Evolutionary conservation across 768 basidiomycete species (phyloP), one percentile per base, ranked within the genome.

Genomic region (Xerocomellus intermedius): DNA sequence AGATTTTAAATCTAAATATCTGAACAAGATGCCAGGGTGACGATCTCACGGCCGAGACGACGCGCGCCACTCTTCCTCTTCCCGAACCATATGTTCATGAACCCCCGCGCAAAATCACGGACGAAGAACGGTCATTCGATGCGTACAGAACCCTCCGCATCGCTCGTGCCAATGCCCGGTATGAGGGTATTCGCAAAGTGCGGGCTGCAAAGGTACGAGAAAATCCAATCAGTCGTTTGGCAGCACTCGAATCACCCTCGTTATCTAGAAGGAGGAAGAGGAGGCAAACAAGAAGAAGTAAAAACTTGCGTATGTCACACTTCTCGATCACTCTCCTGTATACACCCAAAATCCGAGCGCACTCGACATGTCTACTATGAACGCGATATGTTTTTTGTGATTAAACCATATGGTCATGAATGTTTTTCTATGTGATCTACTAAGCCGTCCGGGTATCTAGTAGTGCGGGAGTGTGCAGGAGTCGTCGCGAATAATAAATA

Each of bases 201-300:
- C 87, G 93, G 60, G 84, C 85, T 62, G 84, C 85, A 67, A 94
- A 94, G 89, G 91, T 86, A 66, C 56, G 86, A 75, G 26, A 2
- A 32, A 35, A 54, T 36, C 17, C 36, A 38, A n/a, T n/a, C 33
- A 6, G n/a, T 37, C 17, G 4, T 42, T 17, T 35, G 9, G 57
- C 22, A 30, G 33, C 47, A 26, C 50, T 66, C 68, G 5, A 72
- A 63, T 36, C 35, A 32, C 24, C 53, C 49, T 26, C 35, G 26
- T 28, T 53, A 44, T 64, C 55, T 67, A 91, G 90, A 90, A 87
- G 71, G 91, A 90, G 64, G 93, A 93, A 71, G 92, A 94, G 82
- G 92, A 94, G 71, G 91, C 89, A 54, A 83, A 81, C 71, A 93
- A 94, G 82, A 92, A 92, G 79, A 92, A 94, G 79, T 91, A 85